Evolutionary conservation across 2,329 filamentous ascomycete genomes (phyloP).

Genomic region (Fusarium nodosum): DNA sequence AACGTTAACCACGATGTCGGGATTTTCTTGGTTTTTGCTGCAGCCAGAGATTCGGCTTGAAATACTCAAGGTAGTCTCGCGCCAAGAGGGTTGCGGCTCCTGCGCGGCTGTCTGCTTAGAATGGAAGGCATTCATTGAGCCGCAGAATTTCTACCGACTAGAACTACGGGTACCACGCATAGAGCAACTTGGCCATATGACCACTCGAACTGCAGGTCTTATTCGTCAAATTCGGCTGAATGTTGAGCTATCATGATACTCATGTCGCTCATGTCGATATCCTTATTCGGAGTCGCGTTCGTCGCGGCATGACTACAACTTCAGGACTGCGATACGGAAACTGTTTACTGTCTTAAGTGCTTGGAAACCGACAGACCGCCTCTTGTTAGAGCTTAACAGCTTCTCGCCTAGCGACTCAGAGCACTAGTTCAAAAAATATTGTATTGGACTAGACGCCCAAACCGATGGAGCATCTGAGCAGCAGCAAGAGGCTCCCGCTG

Average conservation of each 20-base stretch:
- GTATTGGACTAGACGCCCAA: neutral
- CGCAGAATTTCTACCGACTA: neutral
- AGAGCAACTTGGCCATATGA: neutral
- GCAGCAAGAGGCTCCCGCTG: neutral
- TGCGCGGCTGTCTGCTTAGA: slow-evolving; percentile 1
- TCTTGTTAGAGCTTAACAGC: neutral
- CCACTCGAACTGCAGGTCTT: neutral
- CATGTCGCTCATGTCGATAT: neutral
- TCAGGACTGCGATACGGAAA: neutral
- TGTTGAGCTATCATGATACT: slow-evolving; percentile 1
- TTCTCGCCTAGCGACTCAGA: too few relatives aligned
- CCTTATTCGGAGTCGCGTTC: neutral
- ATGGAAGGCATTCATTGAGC: slow-evolving; percentile 1
- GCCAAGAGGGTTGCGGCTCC: neutral
- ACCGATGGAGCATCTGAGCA: neutral
- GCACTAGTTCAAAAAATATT: neutral
- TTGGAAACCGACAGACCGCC: neutral
- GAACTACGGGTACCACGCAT: neutral
- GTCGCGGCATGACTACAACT: neutral
- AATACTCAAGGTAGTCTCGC: neutral
- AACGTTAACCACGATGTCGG: neutral
- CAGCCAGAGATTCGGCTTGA: neutral
- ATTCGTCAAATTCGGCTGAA: neutral
- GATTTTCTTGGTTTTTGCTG: neutral
- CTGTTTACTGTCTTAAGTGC: neutral